Evolutionary conservation across 148 eudicot genomes (phyloP).

Genomic region (Rhododendron ferrugineum): DNA sequence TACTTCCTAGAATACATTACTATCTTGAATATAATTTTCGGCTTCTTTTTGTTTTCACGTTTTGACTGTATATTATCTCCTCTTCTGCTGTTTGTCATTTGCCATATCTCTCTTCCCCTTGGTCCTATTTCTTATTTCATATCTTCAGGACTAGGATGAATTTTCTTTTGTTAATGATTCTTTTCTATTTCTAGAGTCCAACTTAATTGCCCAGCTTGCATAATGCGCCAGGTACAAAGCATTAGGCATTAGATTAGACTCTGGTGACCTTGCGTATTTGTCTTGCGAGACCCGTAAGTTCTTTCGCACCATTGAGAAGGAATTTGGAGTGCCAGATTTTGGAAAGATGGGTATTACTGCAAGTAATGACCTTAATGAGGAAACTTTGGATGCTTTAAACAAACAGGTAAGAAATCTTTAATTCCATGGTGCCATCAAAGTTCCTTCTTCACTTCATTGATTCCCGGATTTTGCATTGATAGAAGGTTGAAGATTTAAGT

Average conservation of each 20-base stretch:
- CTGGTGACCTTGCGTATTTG: slow-evolving; percentile 93
- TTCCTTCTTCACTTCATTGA: not conserved
- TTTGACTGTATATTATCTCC: not conserved
- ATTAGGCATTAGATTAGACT: slow-evolving; percentile 86
- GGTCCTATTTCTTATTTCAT: not conserved
- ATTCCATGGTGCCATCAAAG: not conserved
- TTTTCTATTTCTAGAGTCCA: not conserved
- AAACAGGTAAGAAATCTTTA: slow-evolving; percentile 59
- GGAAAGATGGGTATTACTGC: slow-evolving; percentile 84
- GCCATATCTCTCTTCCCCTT: not conserved
- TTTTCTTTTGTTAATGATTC: not conserved
- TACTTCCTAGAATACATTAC: too few relatives aligned
- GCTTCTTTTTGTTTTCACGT: not conserved
- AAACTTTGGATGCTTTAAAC: slow-evolving; percentile 89
- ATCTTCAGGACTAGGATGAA: not conserved
- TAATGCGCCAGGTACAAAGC: slow-evolving; percentile 73
- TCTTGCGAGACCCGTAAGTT: slow-evolving; percentile 86
- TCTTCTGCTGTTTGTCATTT: not conserved
- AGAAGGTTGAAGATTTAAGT: not conserved
- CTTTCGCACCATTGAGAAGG: slow-evolving; percentile 68
- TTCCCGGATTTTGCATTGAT: not conserved
- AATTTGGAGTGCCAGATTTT: slow-evolving; percentile 63
- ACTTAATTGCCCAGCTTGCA: not conserved
- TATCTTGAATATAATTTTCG: not conserved
- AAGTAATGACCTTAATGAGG: slow-evolving; percentile 97